Evolutionary conservation across 164 flowering plant genomes (phyloP).

Genomic region (Houttuynia cordata): DNA sequence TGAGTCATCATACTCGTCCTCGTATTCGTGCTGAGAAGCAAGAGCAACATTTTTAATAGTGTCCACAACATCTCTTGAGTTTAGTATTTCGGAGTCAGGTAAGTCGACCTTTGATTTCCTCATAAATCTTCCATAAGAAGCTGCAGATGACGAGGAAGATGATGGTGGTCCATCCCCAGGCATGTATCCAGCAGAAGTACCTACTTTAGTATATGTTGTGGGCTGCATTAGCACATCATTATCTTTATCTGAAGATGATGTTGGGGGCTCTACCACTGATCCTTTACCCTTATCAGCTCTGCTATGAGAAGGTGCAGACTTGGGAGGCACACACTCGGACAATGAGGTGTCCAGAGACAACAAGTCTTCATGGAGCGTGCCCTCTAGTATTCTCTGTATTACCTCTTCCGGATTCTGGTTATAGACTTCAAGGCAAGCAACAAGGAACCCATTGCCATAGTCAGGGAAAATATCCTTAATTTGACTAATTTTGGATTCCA

Average conservation of each 20-base stretch:
- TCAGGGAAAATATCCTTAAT: constrained; percentile 89
- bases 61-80: constrained; percentile 31
- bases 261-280: constrained; percentile 32
- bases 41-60: constrained; percentile 37
- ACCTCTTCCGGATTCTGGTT: constrained; percentile 88
- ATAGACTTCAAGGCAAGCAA: constrained; percentile 85
- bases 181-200: constrained; percentile 1
- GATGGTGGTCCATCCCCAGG: constrained; percentile 17
- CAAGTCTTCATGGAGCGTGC: constrained; percentile 78
- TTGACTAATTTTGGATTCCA: constrained; percentile 89
- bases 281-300: constrained; percentile 82
- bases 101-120: constrained; percentile 45
- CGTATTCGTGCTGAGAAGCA: constrained; percentile 67
- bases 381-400: constrained; percentile 88
- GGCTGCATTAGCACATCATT: background rate
- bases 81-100: constrained; percentile 25
- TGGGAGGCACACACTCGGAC: constrained; percentile 39
- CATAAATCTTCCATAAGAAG: constrained; percentile 60
- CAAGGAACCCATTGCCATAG: constrained; percentile 75
- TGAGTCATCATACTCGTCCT: constrained; percentile 98
- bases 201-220: constrained; percentile 7
- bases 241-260: background rate
- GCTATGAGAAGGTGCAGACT: constrained; percentile 26
- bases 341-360: constrained; percentile 48
- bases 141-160: constrained; percentile 25